Conservation (phyloP, 1,284 basidiomycete genomes). For the Moesziomyces aphidis region DNA sequence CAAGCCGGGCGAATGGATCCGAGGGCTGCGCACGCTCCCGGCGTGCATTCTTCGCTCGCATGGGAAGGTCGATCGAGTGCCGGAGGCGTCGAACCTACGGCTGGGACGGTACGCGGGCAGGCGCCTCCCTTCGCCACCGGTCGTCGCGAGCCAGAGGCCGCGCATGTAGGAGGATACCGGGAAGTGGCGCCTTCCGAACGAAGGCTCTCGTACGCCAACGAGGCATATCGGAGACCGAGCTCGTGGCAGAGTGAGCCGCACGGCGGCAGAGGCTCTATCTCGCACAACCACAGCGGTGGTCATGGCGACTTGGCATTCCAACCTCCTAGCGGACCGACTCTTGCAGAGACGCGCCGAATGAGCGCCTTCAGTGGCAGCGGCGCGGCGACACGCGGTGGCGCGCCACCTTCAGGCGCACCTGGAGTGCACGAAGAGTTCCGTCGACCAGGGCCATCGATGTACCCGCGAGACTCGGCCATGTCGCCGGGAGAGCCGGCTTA, state of each 20-base stretch:
- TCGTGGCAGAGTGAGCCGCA: constrained; percentile 28
- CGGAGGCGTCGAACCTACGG: constrained; percentile 1
- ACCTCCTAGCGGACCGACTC: constrained; percentile 4
- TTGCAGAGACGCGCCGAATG: constrained; percentile 19
- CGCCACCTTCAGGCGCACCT: not conserved
- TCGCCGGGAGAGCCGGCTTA: constrained; percentile 25
- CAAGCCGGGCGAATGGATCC: constrained; percentile 17
- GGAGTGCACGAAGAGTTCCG: constrained; percentile 32
- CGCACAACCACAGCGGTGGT: constrained; percentile 7
- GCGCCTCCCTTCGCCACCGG: constrained; percentile 12
- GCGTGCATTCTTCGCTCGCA: constrained; percentile 6
- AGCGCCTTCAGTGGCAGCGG: constrained; percentile 13
- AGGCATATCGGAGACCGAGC: constrained; percentile 12
- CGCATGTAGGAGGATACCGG: constrained; percentile 2
- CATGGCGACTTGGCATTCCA: constrained; percentile 13
- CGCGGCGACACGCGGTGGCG: not conserved
- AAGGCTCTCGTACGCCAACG: constrained; percentile 18
- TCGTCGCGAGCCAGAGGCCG: constrained; percentile 20
- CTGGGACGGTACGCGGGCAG: not conserved
- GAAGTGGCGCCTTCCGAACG: constrained; percentile 13
- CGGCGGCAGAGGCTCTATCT: constrained; percentile 4
- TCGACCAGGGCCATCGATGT: constrained; percentile 24
- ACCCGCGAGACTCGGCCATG: constrained; percentile 17
- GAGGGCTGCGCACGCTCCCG: constrained; percentile 10
- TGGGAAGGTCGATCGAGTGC: constrained; percentile 16